Evolutionary conservation across 2,329 filamentous ascomycete genomes (phyloP), one percentile per base, ranked within the genome.

Genomic region (Metarhizium brunneum): DNA sequence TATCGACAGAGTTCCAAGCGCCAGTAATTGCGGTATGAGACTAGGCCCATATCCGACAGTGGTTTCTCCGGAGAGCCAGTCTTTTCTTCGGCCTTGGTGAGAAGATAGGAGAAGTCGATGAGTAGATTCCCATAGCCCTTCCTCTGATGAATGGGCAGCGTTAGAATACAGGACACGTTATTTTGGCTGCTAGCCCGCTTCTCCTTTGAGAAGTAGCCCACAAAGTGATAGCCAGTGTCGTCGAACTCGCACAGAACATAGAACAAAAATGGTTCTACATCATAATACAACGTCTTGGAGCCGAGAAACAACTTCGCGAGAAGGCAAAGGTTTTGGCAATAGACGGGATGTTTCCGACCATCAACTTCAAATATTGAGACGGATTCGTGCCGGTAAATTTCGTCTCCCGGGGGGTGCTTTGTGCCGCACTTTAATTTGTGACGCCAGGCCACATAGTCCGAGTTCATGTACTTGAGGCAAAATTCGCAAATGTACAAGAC

Each of bases 401-500:
- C 94, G 65, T 99, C 94, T 29, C 94, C 94, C 0, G 95, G 95
- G 3, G 94, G 95, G 66, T 97, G 92, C 69, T 97, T 97, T 40
- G 91, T 91, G 6, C 90, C 88, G 64, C 94, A 99, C 75, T 99
- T 99, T 64, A 91, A 82, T 74, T 97, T 97, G 72, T 99, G 94
- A 54, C 94, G 84, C 90, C 92, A 97, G 14, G 94, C 92, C 32
- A 99, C 94, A 65, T 95, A 97, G 69, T 96, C 92, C 18, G 94
- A 97, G 71, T 95, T 96, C 91, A 99, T 96, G 74, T 99, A 99
- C 73, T 97, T 99, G 58, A 99, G 78, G 69, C 94, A 99, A 71
- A 97, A 99, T 70, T 99, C 95, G 78, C 94, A 99, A 60, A 99
- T 97, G 72, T 96, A 97, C n/a, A 99, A 81, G 42, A 96, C 88